phyloP scores from a whole-genome alignment of 1,139 yeast genomes.

The Hansenula lynferdii region DNA sequence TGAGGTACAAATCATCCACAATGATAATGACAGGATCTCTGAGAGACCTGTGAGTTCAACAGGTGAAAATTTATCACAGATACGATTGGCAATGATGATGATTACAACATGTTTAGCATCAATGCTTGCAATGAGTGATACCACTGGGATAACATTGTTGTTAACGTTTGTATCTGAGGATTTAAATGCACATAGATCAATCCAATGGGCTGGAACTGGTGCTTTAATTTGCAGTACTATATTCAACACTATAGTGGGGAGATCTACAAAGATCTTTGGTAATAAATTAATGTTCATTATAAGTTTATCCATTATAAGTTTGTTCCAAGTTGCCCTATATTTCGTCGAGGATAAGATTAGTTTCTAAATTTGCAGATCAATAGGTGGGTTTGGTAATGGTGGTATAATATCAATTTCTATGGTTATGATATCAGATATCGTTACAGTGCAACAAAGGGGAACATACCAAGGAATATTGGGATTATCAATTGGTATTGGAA shows the following conservation, averaged over 20 bases:
- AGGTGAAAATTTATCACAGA: not conserved
- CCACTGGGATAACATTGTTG: conserved; percentile 23
- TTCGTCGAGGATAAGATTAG: conserved; percentile 25
- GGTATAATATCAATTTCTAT: conserved; percentile 31
- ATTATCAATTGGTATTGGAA: conserved; percentile 43
- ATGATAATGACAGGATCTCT: no score
- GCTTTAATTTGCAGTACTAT: conserved; percentile 38
- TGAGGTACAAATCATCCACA: no score
- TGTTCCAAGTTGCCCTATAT: conserved; percentile 26
- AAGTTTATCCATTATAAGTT: conserved; percentile 31
- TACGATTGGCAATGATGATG: not conserved
- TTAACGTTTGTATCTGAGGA: conserved; percentile 31
- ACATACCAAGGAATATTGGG: conserved; percentile 41
- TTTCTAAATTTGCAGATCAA: conserved; percentile 29
- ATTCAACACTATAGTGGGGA: conserved; percentile 37
- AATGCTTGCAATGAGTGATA: conserved; percentile 6
- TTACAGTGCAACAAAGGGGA: conserved; percentile 30
- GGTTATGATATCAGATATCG: conserved; percentile 32
- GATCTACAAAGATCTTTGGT: conserved; percentile 37
- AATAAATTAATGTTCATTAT: conserved; percentile 27
- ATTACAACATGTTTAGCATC: not conserved
- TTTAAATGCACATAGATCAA: conserved; percentile 29
- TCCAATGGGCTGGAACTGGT: conserved; percentile 42
- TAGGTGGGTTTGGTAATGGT: conserved; percentile 34
- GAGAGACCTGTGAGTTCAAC: no score